Percentiles rank a stretch among this genome's conserved stretches.
These are phyloP conservation scores for Discostella stelligeroides DNA, from an alignment of 108 stramenopile species.

Conservation along the genomic window DNA sequence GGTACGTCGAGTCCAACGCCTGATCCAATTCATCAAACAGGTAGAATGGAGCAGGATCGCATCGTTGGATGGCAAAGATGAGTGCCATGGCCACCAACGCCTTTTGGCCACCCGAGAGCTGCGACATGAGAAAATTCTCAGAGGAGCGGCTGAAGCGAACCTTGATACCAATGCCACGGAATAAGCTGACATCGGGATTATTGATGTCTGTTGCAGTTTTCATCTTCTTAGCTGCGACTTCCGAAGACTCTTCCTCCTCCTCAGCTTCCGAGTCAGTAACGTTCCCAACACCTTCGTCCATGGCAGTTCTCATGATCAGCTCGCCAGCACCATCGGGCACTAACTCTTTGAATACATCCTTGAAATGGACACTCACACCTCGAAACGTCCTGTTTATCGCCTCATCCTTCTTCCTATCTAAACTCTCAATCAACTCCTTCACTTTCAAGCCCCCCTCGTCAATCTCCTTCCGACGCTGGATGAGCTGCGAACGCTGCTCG, in stretches of 20 bases:
- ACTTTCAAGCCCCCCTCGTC: slow-evolving; percentile 91
- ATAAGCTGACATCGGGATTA: slow-evolving; percentile 83
- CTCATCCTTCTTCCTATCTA: slow-evolving; percentile 98
- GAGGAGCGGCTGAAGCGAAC: slow-evolving; percentile 91
- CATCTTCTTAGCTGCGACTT: slow-evolving; percentile 21
- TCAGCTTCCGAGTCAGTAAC: slow-evolving; percentile 55
- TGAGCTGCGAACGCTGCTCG: slow-evolving; percentile 92
- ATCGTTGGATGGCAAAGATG: slow-evolving; percentile 98
- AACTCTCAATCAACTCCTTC: slow-evolving; percentile 89
- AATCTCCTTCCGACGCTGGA: slow-evolving; percentile 91
- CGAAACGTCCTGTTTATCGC: slow-evolving; percentile 98
- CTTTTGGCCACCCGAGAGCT: slow-evolving; percentile 99
- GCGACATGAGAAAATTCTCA: slow-evolving; percentile 92
- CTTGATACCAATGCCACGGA: slow-evolving; percentile 90
- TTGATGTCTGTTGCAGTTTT: slow-evolving; percentile 30
- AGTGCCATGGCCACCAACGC: slow-evolving; percentile 98
- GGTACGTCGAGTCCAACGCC: slow-evolving; percentile 95
- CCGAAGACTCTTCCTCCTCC: slow-evolving; percentile 49
- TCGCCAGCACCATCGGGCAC: slow-evolving; percentile 95
- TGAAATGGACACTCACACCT: slow-evolving; percentile 96
- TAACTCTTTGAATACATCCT: slow-evolving; percentile 96
- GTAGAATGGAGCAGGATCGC: slow-evolving; percentile 99
- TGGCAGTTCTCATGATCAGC: slow-evolving; percentile 89
- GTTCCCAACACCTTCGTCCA: slow-evolving; percentile 59
- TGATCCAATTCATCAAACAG: slow-evolving; percentile 99